These are phyloP conservation scores for Crassisporium funariophilum DNA, from an alignment of 768 basidiomycete species.

Conservation along the genomic window DNA sequence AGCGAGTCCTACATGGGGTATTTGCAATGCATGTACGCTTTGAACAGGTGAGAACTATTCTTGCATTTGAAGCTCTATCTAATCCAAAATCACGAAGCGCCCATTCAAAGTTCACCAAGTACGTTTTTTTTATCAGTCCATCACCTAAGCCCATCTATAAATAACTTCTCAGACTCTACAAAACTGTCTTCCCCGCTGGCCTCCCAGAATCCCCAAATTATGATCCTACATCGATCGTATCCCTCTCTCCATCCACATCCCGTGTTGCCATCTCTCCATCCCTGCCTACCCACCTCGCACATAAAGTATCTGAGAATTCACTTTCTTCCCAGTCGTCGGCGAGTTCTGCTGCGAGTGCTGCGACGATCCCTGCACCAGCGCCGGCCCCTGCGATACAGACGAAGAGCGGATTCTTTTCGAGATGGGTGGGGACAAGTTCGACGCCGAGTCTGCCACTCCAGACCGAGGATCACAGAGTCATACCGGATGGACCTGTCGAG, in stretches of 20 bases:
- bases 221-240: constrained; percentile 36
- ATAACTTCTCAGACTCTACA: constrained; percentile 58
- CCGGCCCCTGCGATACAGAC: constrained; percentile 11
- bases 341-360: constrained; percentile 19
- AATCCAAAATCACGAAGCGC: constrained; percentile 41
- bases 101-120: constrained; percentile 78
- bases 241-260: constrained; percentile 33
- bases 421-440: constrained; percentile 33
- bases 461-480: constrained; percentile 10
- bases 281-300: constrained; percentile 12
- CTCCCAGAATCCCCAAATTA: constrained; percentile 36
- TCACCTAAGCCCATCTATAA: neutral
- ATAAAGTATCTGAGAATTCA: constrained; percentile 22
- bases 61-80: neutral
- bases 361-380: constrained; percentile 8
- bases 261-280: constrained; percentile 8
- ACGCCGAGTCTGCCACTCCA: constrained; percentile 20
- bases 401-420: constrained; percentile 41
- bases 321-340: constrained; percentile 23
- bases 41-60: constrained; percentile 52
- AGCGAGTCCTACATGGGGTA: constrained; percentile 83
- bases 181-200: constrained; percentile 65
- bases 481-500: constrained; percentile 61
- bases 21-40: constrained; percentile 69
- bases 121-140: constrained; percentile 11